Evolutionary conservation across 257 asterid species (phyloP).

Genomic region (Ligustrum vulgare): DNA sequence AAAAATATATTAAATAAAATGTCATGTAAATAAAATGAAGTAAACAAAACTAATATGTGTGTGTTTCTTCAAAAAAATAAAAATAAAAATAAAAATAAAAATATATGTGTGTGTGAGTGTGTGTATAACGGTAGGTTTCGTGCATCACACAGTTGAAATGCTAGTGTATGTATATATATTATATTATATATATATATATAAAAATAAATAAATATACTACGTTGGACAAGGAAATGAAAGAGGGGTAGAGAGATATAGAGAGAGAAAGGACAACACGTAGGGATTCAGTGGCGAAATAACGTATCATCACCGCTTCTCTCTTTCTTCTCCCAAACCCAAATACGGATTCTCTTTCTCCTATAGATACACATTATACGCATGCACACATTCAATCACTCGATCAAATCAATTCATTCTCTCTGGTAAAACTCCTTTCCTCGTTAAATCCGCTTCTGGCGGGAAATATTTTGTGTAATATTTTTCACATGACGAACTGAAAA

Average conservation of each 20-base stretch:
- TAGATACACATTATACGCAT: constrained; percentile 25
- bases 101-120: no score
- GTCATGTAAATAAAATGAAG: no score
- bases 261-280: constrained; percentile 32
- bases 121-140: no score
- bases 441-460: constrained; percentile 40
- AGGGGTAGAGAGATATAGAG: constrained; percentile 23
- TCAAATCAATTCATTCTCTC: constrained; percentile 22
- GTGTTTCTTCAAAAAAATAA: no score
- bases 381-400: constrained; percentile 31
- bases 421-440: constrained; percentile 19
- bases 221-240: constrained; percentile 24
- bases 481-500: constrained; percentile 22
- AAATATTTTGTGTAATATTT: constrained; percentile 20
- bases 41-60: no score
- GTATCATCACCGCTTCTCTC: constrained; percentile 37
- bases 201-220: not conserved
- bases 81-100: no score
- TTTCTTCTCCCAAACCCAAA: constrained; percentile 7
- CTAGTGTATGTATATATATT: no score
- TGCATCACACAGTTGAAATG: no score
- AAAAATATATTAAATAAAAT: no score
- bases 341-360: constrained; percentile 8
- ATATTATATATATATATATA: no score
- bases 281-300: constrained; percentile 40